Base-by-base conservation (phyloP, 148 eudicot species). In the Dianthus caryophyllus region DNA sequence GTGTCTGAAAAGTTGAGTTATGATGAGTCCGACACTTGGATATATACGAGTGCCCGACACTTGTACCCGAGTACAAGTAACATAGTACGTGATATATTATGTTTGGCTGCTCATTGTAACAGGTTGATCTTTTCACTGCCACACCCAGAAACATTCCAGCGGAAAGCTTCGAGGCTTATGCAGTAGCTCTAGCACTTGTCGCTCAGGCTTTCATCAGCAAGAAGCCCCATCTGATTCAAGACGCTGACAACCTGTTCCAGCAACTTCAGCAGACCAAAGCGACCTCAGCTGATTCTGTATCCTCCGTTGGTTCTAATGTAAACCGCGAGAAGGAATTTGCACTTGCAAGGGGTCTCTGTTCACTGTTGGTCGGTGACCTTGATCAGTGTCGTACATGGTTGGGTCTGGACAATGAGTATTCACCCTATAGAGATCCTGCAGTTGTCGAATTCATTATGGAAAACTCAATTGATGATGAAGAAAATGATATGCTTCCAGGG, bases 331-430 rank as follows among this genome's bases (percentile, higher is more conserved):
- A 83, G 65, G 97, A 95, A 75, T 95, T 90, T 72, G 86, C 97
- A 26, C 66, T 88, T 69, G 99, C 91, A 73, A 88, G 99, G 75
- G 99, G 96, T 64, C 99, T 95, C 41, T 95, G 99, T 71, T 83
- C 99, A 30, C 82, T 95, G 69, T 87, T 95, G 24, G 88, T 90
- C n/a, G 99, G 99, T n/a, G 88, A 95, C 71, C 86, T 95, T 66
- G 97, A 88, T 65, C 84, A 88, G 43, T 95, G 97, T 61, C 93
- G 99, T 53, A 61, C 87, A 70, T 95, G 96, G 99, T 70, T 95
- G 70, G 99, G 99, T 44, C 78, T 95, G 73, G 96, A 95, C 78
- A 65, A 26, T 80, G 89, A 86, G 71, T 72, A 68, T 61, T 95
- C 97, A 51, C 93, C 83, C 29, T 90, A 83, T 38, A 82, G 91